Conservation (phyloP, 805 yeast species). For the Candida silvatica region DNA sequence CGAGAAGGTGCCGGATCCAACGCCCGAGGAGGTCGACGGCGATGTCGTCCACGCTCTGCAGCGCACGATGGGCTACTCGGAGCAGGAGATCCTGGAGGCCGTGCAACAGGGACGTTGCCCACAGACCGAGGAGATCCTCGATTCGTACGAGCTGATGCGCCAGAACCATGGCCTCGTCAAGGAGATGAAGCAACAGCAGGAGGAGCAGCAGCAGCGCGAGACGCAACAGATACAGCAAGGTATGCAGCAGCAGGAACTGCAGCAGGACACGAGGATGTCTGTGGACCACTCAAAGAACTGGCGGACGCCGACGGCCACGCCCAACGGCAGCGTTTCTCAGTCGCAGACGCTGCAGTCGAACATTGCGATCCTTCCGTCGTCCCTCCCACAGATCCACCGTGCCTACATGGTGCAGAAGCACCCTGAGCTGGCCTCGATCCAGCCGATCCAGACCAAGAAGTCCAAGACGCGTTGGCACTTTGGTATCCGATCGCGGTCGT, state of each 20-base stretch:
- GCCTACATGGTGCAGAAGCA: slow-evolving; percentile 66
- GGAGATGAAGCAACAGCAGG: slow-evolving; percentile 41
- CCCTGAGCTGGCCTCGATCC: slow-evolving; percentile 25
- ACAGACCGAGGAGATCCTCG: slow-evolving; percentile 69
- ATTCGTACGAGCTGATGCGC: slow-evolving; percentile 75
- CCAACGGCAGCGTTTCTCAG: slow-evolving; percentile 22
- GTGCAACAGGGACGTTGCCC: slow-evolving; percentile 28
- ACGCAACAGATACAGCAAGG: neutral
- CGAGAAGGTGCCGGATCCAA: slow-evolving; percentile 23
- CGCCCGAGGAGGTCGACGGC: slow-evolving; percentile 50
- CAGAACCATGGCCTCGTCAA: slow-evolving; percentile 68
- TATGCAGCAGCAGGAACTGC: neutral
- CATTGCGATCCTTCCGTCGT: slow-evolving; percentile 87
- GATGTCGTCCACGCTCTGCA: slow-evolving; percentile 67
- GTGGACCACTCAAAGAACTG: slow-evolving; percentile 12
- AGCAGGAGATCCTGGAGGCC: slow-evolving; percentile 73
- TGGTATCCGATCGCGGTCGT: slow-evolving; percentile 92
- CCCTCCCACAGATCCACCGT: slow-evolving; percentile 88
- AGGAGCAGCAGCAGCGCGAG: neutral
- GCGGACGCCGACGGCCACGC: slow-evolving; percentile 23
- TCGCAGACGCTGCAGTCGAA: slow-evolving; percentile 58
- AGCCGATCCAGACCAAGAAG: slow-evolving; percentile 58
- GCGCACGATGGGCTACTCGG: slow-evolving; percentile 82
- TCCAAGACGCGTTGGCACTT: slow-evolving; percentile 98
- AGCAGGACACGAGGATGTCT: neutral